These are phyloP conservation scores for Cucurbita argyrosperma DNA, from an alignment of 306 rosid genomes.

Conservation along the genomic window DNA sequence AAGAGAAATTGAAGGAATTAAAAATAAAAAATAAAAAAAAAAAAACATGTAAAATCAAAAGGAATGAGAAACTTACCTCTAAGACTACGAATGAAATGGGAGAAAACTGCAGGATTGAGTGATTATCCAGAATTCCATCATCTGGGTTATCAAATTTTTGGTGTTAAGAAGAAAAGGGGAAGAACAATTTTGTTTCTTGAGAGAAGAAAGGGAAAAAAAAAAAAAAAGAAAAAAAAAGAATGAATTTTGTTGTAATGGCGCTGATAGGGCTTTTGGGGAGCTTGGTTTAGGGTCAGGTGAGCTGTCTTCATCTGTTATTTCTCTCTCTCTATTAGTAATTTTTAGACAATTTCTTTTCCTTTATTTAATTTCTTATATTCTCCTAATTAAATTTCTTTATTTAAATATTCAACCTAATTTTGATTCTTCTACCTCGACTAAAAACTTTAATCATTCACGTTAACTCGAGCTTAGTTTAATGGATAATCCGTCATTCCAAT, in stretches of 20 bases:
- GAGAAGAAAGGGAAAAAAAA: not conserved
- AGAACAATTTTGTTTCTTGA: slow-evolving; percentile 1
- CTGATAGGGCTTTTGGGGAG: not conserved
- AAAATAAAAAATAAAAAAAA: not conserved
- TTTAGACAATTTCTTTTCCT: not conserved
- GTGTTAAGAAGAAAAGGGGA: not conserved
- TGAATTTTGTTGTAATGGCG: not conserved
- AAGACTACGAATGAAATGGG: not conserved
- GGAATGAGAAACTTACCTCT: not conserved
- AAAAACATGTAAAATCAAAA: not conserved
- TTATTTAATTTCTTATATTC: not conserved
- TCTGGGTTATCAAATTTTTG: not conserved
- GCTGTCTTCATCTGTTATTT: slow-evolving; percentile 1
- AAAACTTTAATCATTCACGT: no score
- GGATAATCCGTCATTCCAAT: no score
- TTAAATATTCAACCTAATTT: not conserved
- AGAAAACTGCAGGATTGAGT: not conserved
- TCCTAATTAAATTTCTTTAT: not conserved
- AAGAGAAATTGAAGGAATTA: not conserved
- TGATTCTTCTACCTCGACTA: no score
- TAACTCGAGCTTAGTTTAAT: no score
- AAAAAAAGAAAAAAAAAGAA: not conserved
- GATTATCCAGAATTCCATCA: not conserved
- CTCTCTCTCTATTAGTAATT: not conserved
- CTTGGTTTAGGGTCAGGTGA: slow-evolving; percentile 4